Percentiles rank a stretch among this genome's conserved stretches.
phyloP scores from a whole-genome alignment of 2,329 filamentous ascomycete species.

The Fusarium xylarioides region DNA sequence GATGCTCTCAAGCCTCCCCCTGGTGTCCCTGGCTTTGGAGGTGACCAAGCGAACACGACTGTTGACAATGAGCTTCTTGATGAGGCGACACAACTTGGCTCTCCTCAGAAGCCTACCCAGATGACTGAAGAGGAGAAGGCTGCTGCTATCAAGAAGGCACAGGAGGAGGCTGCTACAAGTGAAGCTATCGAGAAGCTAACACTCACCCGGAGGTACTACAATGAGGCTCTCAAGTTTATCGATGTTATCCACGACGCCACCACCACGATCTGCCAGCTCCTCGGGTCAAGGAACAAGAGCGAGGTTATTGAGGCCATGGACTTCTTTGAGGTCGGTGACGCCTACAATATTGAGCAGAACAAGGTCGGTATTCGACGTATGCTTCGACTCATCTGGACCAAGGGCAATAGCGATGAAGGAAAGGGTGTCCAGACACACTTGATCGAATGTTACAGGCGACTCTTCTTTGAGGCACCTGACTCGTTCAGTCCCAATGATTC shows the following conservation, averaged over 20 bases:
- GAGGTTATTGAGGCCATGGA: conserved; percentile 99
- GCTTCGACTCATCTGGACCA: conserved; percentile 98
- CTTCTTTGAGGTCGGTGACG: conserved; percentile 94
- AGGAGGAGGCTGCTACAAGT: conserved; percentile 86
- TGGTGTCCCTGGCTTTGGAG: conserved; percentile 68
- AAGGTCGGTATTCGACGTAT: conserved; percentile 93
- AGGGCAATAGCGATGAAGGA: conserved; percentile 98
- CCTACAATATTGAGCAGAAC: conserved; percentile 94
- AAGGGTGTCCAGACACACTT: conserved; percentile 97
- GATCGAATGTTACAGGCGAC: conserved; percentile 93
- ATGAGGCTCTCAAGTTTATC: conserved; percentile 93
- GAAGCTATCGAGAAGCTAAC: conserved; percentile 90
- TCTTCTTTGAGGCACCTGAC: conserved; percentile 96
- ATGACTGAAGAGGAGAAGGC: conserved; percentile 84
- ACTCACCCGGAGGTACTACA: conserved; percentile 87
- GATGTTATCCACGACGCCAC: conserved; percentile 88
- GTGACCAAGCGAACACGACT: conserved; percentile 71
- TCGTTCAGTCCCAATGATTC: conserved; percentile 88
- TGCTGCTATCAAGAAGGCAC: conserved; percentile 78
- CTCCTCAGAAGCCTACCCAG: conserved; percentile 69
- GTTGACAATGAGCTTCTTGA: conserved; percentile 84
- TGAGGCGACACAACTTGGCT: conserved; percentile 84
- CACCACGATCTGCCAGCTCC: conserved; percentile 81
- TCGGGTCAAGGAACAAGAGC: conserved; percentile 96
- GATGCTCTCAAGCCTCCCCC: conserved; percentile 83